Conservation (phyloP, 2,329 filamentous ascomycete genomes). For the Aulographum hederae region DNA sequence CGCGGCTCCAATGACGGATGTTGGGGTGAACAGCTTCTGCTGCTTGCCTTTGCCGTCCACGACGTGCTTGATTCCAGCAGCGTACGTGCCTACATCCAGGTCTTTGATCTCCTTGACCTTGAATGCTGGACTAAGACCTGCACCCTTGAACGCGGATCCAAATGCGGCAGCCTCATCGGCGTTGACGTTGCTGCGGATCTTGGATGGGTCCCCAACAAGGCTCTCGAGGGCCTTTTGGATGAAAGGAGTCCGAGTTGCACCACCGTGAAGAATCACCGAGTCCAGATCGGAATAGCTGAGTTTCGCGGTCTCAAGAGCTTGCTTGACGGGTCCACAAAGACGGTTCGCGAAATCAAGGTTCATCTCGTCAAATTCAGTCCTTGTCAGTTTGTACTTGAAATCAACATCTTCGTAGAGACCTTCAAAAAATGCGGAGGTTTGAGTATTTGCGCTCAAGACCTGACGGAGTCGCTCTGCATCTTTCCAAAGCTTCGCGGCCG, state of each 20-base stretch:
- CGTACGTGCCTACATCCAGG: conserved; percentile 57
- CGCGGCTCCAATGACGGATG: conserved; percentile 54
- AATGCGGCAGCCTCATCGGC: conserved; percentile 93
- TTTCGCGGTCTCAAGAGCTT: conserved; percentile 56
- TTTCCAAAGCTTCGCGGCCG: conserved; percentile 80
- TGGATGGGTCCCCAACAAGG: conserved; percentile 50
- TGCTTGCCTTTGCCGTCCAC: conserved; percentile 49
- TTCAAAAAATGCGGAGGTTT: conserved; percentile 68
- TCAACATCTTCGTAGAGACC: conserved; percentile 81
- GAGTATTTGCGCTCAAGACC: conserved; percentile 80
- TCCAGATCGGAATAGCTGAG: conserved; percentile 61
- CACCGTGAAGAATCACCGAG: conserved; percentile 85
- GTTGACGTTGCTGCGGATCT: conserved; percentile 87
- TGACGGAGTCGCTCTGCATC: conserved; percentile 77
- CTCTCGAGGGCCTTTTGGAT: conserved; percentile 79
- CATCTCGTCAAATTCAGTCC: conserved; percentile 66
- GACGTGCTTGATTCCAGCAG: conserved; percentile 58
- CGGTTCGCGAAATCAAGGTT: conserved; percentile 48
- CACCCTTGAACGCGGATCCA: conserved; percentile 86
- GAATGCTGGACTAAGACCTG: conserved; percentile 84
- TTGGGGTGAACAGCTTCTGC: conserved; percentile 68
- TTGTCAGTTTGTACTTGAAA: conserved; percentile 77
- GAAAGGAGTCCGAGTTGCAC: conserved; percentile 78
- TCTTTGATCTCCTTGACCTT: conserved; percentile 91
- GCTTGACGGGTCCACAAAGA: conserved; percentile 49